Evolutionary conservation across 2,329 filamentous ascomycete genomes (phyloP), one percentile per base, ranked within the genome.

Genomic region (Aspergillus flavus): DNA sequence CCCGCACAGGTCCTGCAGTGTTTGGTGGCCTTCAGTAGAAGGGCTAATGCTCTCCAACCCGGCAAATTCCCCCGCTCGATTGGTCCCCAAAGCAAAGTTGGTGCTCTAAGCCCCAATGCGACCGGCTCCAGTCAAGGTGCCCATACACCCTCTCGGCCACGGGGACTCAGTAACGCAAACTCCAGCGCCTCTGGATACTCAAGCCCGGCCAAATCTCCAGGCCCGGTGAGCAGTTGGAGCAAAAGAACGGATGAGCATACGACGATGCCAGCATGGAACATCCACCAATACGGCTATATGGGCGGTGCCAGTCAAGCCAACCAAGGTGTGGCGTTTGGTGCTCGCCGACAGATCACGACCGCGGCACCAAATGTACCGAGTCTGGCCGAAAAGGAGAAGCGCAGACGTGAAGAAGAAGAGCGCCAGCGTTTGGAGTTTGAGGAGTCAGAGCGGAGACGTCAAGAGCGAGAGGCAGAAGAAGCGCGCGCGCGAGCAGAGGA

Each of bases 271-370:
- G 95, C 95, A 1, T 99, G 95, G 95, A 99, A 98, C 75, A 98
- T 98, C 70, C 91, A 94, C 62, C 95, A 99, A 76, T 99, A 99
- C 75, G 94, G 95, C 9, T 99, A 97, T 79, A 95, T 98, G 91
- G 95, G 95, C 62, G 95, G 95, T 56, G 95, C 95, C 30, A 97
- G 92, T 73, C 95, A 99, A 77, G 94, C 93, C 3, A 98, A 96
- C 71, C 88, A 97, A 65, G 95, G 95, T 21, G 93, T 99, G 70
- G 88, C 92, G 12, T 98, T 98, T 78, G 95, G 95, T 61, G 92
- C 90, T 21, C 87, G 94, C 71, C 88, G 95, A 64, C 95, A 99
- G 80, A 98, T 99, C 75, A 98, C 94, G 10, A 93, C 86, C 71
- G 87, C 92, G 16, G 85, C 87, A 36, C 95, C 95, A 6, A 78